Conservation (phyloP, 495 filamentous ascomycete genomes). For the Hypomontagnella monticulosa region DNA sequence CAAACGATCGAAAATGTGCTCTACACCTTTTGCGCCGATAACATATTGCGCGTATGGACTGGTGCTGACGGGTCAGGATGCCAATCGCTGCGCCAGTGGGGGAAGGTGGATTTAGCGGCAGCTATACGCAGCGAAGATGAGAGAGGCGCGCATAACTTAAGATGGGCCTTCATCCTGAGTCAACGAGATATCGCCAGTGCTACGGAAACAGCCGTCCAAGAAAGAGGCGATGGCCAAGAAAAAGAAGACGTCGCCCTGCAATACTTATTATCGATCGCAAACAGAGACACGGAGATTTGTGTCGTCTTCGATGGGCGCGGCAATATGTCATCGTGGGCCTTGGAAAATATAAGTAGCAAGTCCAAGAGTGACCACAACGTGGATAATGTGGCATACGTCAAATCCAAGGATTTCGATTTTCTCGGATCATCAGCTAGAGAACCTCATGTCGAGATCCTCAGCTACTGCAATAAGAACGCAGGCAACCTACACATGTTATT, state of each 20-base stretch:
- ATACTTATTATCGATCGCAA: conserved; percentile 87
- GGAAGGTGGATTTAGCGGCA: conserved; percentile 77
- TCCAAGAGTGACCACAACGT: conserved; percentile 71
- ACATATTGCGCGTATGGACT: conserved; percentile 84
- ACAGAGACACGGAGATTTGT: conserved; percentile 85
- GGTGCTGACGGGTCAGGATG: conserved; percentile 76
- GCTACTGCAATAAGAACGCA: conserved; percentile 70
- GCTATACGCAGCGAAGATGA: conserved; percentile 66
- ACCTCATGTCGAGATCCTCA: conserved; percentile 72
- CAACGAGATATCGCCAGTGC: conserved; percentile 81
- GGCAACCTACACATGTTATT: conserved; percentile 78
- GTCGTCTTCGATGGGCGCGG: conserved; percentile 85
- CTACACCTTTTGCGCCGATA: conserved; percentile 92
- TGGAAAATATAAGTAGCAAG: conserved; percentile 89
- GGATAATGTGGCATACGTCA: conserved; percentile 87
- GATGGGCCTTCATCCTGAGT: conserved; percentile 86
- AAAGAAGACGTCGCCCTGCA: conserved; percentile 76
- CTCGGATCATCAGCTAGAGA: conserved; percentile 47
- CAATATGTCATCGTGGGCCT: conserved; percentile 91
- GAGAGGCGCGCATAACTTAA: conserved; percentile 58
- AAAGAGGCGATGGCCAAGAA: conserved; percentile 62
- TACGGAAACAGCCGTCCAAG: conserved; percentile 78
- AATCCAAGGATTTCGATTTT: conserved; percentile 72
- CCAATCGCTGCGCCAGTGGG: conserved; percentile 81
- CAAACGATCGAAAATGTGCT: conserved; percentile 87